Conservation (phyloP, 2,329 filamentous ascomycete genomes). For the Orbilia oligospora region DNA sequence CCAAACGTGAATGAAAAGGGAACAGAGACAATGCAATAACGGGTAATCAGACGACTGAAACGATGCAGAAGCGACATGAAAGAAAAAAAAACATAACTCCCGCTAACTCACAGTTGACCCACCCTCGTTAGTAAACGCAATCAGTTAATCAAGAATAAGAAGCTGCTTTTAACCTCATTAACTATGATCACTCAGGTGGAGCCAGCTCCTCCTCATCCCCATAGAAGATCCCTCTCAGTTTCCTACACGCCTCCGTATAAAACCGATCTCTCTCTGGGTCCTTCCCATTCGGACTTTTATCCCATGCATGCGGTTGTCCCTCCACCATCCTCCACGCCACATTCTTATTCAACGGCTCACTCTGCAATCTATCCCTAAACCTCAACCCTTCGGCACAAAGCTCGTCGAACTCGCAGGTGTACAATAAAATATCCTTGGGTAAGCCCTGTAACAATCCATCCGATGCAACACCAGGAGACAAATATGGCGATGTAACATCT, state of each 20-base stretch:
- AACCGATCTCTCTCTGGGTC: conserved; percentile 71
- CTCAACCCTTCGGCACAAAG: conserved; percentile 74
- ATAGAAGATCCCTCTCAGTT: conserved; percentile 70
- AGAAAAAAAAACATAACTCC: conserved; percentile 42
- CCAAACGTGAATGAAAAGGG: neutral
- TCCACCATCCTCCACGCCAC: conserved; percentile 74
- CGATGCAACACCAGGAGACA: conserved; percentile 74
- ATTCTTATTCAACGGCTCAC: conserved; percentile 70
- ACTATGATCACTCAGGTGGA: conserved; percentile 63
- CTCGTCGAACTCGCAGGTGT: conserved; percentile 78
- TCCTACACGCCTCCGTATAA: conserved; percentile 72
- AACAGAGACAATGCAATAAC: conserved; percentile 3
- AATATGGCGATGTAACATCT: conserved; percentile 70
- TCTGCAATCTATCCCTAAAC: conserved; percentile 74
- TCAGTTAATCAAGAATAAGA: conserved; percentile 62
- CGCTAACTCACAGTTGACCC: conserved; percentile 51
- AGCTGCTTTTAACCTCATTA: conserved; percentile 65
- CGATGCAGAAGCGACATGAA: neutral
- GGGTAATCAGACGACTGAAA: neutral
- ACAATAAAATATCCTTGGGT: conserved; percentile 73
- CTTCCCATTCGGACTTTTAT: conserved; percentile 75
- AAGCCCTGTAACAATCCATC: conserved; percentile 71
- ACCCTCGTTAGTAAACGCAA: conserved; percentile 21
- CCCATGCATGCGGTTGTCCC: conserved; percentile 76
- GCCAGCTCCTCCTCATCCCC: conserved; percentile 61